These are phyloP conservation scores for Cutaneotrichosporon cutaneum DNA, from an alignment of 1,284 basidiomycete genomes.

Conservation along the genomic window DNA sequence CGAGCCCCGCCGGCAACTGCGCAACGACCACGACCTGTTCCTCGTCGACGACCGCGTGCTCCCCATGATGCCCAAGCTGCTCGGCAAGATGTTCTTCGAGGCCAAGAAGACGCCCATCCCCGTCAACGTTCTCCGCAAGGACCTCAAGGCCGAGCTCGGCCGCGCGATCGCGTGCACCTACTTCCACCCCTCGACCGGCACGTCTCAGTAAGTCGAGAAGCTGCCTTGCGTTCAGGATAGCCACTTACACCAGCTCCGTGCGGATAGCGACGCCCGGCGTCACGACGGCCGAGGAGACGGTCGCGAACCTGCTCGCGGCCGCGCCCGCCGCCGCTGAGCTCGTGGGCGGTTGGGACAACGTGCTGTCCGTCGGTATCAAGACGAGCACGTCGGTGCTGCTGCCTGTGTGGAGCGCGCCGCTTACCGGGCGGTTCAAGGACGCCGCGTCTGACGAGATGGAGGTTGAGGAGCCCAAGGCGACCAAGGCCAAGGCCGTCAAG, in stretches of 20 bases:
- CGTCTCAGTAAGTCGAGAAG: slow-evolving; percentile 66
- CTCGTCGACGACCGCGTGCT: slow-evolving; percentile 88
- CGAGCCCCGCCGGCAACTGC: slow-evolving; percentile 78
- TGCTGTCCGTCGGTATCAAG: slow-evolving; percentile 88
- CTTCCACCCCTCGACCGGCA: slow-evolving; percentile 90
- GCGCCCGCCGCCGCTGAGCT: slow-evolving; percentile 71
- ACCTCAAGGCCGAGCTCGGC: slow-evolving; percentile 85
- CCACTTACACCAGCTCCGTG: slow-evolving; percentile 63
- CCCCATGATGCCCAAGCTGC: slow-evolving; percentile 77
- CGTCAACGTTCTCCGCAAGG: slow-evolving; percentile 77
- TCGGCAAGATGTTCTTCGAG: slow-evolving; percentile 88
- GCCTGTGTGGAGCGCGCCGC: slow-evolving; percentile 78
- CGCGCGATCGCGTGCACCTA: slow-evolving; percentile 87
- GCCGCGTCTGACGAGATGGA: slow-evolving; percentile 24
- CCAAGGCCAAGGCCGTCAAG: slow-evolving; percentile 2
- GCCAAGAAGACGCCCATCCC: slow-evolving; percentile 98
- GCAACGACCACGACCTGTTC: slow-evolving; percentile 88
- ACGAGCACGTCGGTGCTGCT: slow-evolving; percentile 79
- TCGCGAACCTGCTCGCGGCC: slow-evolving; percentile 75
- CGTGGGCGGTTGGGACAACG: slow-evolving; percentile 85
- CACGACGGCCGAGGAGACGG: slow-evolving; percentile 67
- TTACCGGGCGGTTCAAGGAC: slow-evolving; percentile 54
- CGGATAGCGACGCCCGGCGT: slow-evolving; percentile 72
- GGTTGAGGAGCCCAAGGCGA: slow-evolving; percentile 22
- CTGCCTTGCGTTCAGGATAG: background rate